Conservation (phyloP, 768 basidiomycete species). For the Sporobolomyces phaffii region DNA sequence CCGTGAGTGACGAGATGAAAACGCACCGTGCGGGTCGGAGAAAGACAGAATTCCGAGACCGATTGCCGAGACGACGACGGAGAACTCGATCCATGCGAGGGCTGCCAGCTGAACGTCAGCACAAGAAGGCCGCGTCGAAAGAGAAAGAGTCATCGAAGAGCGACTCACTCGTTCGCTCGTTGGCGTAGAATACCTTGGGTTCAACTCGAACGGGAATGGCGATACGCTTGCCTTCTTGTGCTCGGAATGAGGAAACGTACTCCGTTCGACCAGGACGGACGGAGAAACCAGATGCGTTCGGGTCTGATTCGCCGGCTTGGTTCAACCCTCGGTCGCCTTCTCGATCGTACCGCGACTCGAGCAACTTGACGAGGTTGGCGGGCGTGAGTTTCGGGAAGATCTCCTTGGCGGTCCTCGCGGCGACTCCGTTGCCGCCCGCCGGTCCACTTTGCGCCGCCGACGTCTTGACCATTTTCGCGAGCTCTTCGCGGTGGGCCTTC, state of each 20-base stretch:
- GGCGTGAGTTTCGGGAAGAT: slow-evolving; percentile 54
- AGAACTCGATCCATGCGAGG: slow-evolving; percentile 83
- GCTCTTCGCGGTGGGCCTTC: slow-evolving; percentile 69
- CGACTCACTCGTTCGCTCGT: slow-evolving; percentile 75
- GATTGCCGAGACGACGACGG: slow-evolving; percentile 79
- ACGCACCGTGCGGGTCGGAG: slow-evolving; percentile 37
- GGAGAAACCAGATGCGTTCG: slow-evolving; percentile 23
- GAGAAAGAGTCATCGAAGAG: too few species aligned
- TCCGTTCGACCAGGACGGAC: slow-evolving; percentile 47
- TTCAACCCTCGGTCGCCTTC: slow-evolving; percentile 39
- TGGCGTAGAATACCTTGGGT: slow-evolving; percentile 96
- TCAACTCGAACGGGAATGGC: slow-evolving; percentile 92
- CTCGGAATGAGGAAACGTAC: slow-evolving; percentile 60
- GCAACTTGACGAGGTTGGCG: slow-evolving; percentile 53
- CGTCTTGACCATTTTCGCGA: slow-evolving; percentile 49
- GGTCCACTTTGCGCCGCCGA: not conserved
- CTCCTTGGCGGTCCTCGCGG: slow-evolving; percentile 46
- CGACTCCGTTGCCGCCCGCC: slow-evolving; percentile 7
- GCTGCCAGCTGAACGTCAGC: not conserved
- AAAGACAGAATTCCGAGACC: slow-evolving; percentile 68
- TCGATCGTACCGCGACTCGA: slow-evolving; percentile 44
- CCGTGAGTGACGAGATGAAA: not conserved
- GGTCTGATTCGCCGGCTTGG: slow-evolving; percentile 14
- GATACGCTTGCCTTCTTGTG: slow-evolving; percentile 80
- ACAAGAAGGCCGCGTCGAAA: not conserved